Conservation (phyloP, 306 rosid genomes). For the Cicer yamashitae region DNA sequence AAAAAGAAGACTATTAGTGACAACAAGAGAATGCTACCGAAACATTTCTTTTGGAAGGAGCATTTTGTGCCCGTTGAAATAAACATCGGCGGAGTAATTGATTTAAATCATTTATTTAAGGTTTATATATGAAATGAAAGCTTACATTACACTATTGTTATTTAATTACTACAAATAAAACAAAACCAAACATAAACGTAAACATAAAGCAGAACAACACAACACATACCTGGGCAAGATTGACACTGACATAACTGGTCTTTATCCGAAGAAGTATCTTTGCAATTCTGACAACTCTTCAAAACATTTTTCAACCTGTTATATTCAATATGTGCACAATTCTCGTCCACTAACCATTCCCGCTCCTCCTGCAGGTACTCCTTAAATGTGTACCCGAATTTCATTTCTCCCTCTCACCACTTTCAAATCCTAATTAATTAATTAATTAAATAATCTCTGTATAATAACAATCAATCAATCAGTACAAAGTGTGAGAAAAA, state of each 20-base stretch:
- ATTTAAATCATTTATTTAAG: too few relatives aligned
- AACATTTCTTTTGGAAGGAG: too few relatives aligned
- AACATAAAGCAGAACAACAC: constrained; percentile 4
- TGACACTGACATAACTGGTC: constrained; percentile 61
- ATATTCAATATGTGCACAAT: constrained; percentile 76
- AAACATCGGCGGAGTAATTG: too few relatives aligned
- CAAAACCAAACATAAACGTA: neutral
- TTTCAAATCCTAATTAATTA: constrained; percentile 47
- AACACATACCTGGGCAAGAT: constrained; percentile 68
- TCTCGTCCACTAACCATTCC: constrained; percentile 55
- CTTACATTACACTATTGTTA: neutral
- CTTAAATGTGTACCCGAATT: constrained; percentile 70
- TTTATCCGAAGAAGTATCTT: constrained; percentile 34
- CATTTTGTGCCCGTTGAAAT: too few relatives aligned
- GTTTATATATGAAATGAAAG: too few relatives aligned
- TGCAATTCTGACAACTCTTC: constrained; percentile 67
- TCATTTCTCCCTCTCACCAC: constrained; percentile 50
- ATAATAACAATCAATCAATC: neutral
- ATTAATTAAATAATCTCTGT: neutral
- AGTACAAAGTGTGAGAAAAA: neutral
- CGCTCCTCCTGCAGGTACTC: constrained; percentile 75
- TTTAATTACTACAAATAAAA: neutral
- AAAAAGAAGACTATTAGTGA: too few relatives aligned
- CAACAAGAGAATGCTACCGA: too few relatives aligned
- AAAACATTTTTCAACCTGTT: constrained; percentile 79